Evolutionary conservation across 768 basidiomycete species (phyloP).

Genomic region (Naganishia vaughanmartiniae): DNA sequence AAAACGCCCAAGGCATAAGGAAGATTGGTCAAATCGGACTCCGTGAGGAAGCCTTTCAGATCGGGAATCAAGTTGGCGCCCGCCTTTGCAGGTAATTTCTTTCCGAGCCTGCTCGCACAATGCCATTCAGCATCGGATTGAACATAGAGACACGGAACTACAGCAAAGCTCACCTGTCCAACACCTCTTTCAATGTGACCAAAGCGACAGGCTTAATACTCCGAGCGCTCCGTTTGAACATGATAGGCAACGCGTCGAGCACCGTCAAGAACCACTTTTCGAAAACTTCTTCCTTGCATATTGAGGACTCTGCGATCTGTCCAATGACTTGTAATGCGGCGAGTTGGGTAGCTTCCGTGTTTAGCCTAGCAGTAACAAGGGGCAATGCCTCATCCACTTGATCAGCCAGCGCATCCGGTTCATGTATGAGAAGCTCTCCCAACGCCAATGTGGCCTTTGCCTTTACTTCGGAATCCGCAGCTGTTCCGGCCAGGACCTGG

Average conservation of each 20-base stretch:
- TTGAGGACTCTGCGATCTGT: conserved; percentile 63
- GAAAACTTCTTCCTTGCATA: conserved; percentile 44
- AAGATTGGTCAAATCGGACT: conserved; percentile 68
- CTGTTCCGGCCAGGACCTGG: conserved; percentile 66
- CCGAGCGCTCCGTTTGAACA: conserved; percentile 78
- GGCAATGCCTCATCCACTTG: conserved; percentile 43
- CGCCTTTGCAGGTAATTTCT: conserved; percentile 58
- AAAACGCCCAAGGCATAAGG: conserved; percentile 52
- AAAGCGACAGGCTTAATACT: conserved; percentile 62
- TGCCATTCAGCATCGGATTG: conserved; percentile 4
- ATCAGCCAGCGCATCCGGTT: conserved; percentile 66
- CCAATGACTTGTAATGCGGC: conserved; percentile 70
- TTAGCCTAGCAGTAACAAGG: conserved; percentile 45
- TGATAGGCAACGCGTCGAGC: conserved; percentile 67
- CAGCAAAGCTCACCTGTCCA: conserved; percentile 60
- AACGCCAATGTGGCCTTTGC: conserved; percentile 75
- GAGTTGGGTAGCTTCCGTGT: conserved; percentile 52
- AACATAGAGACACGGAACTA: neutral
- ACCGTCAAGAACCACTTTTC: conserved; percentile 72
- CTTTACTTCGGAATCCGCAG: conserved; percentile 89
- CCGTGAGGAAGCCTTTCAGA: conserved; percentile 71
- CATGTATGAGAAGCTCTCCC: conserved; percentile 82
- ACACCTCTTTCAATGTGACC: conserved; percentile 66
- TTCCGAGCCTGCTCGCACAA: conserved; percentile 35
- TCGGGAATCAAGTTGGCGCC: conserved; percentile 67